Base-by-base conservation (phyloP, 495 filamentous ascomycete genomes). In the Sphaerosporella brunnea region DNA sequence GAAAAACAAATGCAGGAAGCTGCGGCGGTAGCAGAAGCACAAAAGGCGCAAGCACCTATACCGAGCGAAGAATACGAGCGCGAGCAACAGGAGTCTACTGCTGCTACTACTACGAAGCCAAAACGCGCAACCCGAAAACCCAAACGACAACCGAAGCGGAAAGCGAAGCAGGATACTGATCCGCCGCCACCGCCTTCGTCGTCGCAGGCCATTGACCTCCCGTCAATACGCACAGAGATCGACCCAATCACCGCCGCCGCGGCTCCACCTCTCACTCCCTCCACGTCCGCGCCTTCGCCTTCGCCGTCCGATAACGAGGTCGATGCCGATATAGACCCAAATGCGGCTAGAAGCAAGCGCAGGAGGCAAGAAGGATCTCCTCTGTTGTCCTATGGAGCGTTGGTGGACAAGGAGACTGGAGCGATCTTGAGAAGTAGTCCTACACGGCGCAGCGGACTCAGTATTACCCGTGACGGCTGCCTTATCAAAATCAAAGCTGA, bases 231-330 rank as follows among this genome's bases (percentile, higher is more conserved):
- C 4, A 48, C 2, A 9, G 45, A 48, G n/a, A 48, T 38, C 7
- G 45, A 48, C 39, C 45, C 45, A 25, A 19, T 48, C 23, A 48
- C 45, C 15, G 45, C 47, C 37, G 38, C 51, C 10, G 51, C 37
- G 10, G 32, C 53, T 8, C 34, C 46, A n/a, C 30, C 53, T n/a
- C 34, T 54, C 9, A 49, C 51, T 20, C 48, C 51, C 28, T n/a
- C n/a, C n/a, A n/a, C n/a, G n/a, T n/a, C n/a, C n/a, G n/a, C n/a
- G n/a, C n/a, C n/a, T n/a, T n/a, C n/a, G n/a, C n/a, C n/a, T n/a
- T n/a, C n/a, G n/a, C n/a, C n/a, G n/a, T n/a, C n/a, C n/a, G n/a
- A n/a, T n/a, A n/a, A n/a, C n/a, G n/a, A n/a, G n/a, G n/a, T n/a
- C n/a, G 10, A 18, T 21, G 18, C n/a, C n/a, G 20, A 15, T 18